Base-by-base conservation (phyloP, 148 eudicot genomes). In the Amaranthus palmeri region DNA sequence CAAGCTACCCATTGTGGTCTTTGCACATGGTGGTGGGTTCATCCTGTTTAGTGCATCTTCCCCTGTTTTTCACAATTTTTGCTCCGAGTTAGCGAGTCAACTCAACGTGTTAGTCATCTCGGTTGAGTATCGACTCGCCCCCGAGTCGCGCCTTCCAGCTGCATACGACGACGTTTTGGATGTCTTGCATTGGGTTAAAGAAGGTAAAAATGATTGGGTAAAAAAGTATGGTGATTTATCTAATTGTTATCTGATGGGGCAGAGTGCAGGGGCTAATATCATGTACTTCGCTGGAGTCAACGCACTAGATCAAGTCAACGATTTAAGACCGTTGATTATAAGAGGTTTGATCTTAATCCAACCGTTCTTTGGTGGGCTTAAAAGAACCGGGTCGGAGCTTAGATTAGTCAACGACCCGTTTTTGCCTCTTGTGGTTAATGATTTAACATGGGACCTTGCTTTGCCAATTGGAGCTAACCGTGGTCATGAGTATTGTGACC, bases 401-500 rank as follows among this genome's bases (percentile, higher is more conserved):
- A 76, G 81, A 47, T 44, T 70, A 8, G 80, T 59, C 3, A 54
- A 82, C 12, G 84, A 82, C 58, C 58, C 58, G 66, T 17, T 75
- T 12, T 56, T 83, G 36, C 87, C 92, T 0, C 18, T 86, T 10
- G 61, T 56, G 4, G 81, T 75, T 0, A 79, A 57, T 8, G 89
- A 88, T 55, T 44, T 82, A 18, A 67, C 81, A 62, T 88, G 92
- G 92, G 81, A 82, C 0, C 61, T 88, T 47, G 79, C 81, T 0
- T 80, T 88, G 74, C 92, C 92, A 0, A 50, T 47, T 9, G 86
- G 88, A 2, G 83, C 76, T 11, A 79, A 79, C 56, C 78, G 87
- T 2, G 79, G 81, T 45, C 89, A 88, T 41, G 75, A 67, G 77
- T 80, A 61, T 71, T 76, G 79, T 44, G 63, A 81, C 18, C 83